These are phyloP conservation scores for Phaeosphaeria sp. DNA, from an alignment of 2,329 filamentous ascomycete species.

Conservation along the genomic window DNA sequence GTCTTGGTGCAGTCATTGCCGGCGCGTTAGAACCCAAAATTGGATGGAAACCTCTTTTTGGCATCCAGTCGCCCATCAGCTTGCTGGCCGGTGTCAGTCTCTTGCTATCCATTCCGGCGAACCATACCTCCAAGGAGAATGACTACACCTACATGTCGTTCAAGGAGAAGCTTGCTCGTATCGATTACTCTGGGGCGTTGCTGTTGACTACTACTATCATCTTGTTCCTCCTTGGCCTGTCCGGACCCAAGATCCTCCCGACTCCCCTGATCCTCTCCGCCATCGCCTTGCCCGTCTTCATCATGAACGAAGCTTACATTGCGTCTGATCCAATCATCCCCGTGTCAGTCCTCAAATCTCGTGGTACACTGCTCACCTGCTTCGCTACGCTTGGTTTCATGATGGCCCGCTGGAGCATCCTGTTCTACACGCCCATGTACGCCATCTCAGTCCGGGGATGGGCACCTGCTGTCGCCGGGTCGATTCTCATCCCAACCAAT, in stretches of 20 bases:
- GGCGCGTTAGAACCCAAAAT: constrained; percentile 68
- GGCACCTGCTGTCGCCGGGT: constrained; percentile 72
- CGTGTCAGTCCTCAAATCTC: constrained; percentile 70
- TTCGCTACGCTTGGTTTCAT: constrained; percentile 78
- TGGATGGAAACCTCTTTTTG: constrained; percentile 80
- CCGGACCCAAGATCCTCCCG: constrained; percentile 66
- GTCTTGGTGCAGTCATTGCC: constrained; percentile 73
- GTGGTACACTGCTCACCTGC: constrained; percentile 75
- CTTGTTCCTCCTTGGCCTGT: constrained; percentile 74
- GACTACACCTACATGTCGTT: constrained; percentile 48
- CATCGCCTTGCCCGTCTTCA: constrained; percentile 59
- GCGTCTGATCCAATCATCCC: constrained; percentile 78
- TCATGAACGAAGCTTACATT: constrained; percentile 68
- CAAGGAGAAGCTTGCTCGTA: constrained; percentile 64
- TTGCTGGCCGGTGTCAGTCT: constrained; percentile 68
- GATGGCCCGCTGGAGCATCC: constrained; percentile 78
- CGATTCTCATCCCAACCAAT: constrained; percentile 83
- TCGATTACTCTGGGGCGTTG: constrained; percentile 78
- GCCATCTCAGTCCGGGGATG: constrained; percentile 77
- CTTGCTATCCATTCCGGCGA: constrained; percentile 69
- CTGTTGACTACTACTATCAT: constrained; percentile 64
- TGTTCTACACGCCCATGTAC: constrained; percentile 83
- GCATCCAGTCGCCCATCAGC: constrained; percentile 71
- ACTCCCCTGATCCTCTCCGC: constrained; percentile 67
- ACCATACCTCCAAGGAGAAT: constrained; percentile 45